A percentile compares a stretch with the other conserved stretches of the same genome.
Evolutionary conservation across 2,329 filamentous ascomycete genomes (phyloP).

Genomic region (Orbilia blumenaviensis): DNA sequence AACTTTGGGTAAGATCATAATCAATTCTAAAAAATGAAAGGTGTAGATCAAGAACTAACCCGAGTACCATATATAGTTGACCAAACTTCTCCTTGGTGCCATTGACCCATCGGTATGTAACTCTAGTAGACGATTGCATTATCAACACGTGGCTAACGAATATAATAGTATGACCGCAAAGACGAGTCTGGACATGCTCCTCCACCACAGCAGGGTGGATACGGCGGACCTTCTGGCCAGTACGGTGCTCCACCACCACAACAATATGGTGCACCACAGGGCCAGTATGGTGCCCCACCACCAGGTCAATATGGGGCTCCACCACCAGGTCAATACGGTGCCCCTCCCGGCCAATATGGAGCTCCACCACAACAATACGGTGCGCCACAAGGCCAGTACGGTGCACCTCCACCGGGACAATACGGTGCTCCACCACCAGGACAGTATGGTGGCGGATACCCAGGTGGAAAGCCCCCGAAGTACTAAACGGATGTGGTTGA

Average conservation of each 20-base stretch:
- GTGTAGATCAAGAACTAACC: neutral
- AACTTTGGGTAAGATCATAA: slow-evolving; percentile 68
- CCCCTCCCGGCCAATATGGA: slow-evolving; percentile 58
- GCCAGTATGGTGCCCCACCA: slow-evolving; percentile 56
- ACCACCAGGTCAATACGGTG: slow-evolving; percentile 58
- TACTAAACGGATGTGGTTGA: neutral
- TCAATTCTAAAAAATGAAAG: neutral
- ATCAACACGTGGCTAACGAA: slow-evolving; percentile 50
- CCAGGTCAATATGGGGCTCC: slow-evolving; percentile 56
- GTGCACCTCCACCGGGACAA: slow-evolving; percentile 30
- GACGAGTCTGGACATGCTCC: slow-evolving; percentile 59
- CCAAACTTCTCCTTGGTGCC: slow-evolving; percentile 72
- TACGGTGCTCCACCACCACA: slow-evolving; percentile 57
- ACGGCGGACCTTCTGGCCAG: slow-evolving; percentile 46
- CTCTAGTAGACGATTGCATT: slow-evolving; percentile 53
- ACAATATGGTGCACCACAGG: slow-evolving; percentile 58
- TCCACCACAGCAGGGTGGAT: slow-evolving; percentile 18
- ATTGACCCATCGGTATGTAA: slow-evolving; percentile 69
- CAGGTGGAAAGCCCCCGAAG: slow-evolving; percentile 23
- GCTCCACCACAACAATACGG: slow-evolving; percentile 58
- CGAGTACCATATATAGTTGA: slow-evolving; percentile 54
- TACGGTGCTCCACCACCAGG: slow-evolving; percentile 53
- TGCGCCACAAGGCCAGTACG: slow-evolving; percentile 50
- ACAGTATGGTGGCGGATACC: slow-evolving; percentile 55
- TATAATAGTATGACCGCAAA: slow-evolving; percentile 59